These are phyloP conservation scores for Penicillium polonicum DNA, from an alignment of 2,329 filamentous ascomycete genomes.

Conservation along the genomic window DNA sequence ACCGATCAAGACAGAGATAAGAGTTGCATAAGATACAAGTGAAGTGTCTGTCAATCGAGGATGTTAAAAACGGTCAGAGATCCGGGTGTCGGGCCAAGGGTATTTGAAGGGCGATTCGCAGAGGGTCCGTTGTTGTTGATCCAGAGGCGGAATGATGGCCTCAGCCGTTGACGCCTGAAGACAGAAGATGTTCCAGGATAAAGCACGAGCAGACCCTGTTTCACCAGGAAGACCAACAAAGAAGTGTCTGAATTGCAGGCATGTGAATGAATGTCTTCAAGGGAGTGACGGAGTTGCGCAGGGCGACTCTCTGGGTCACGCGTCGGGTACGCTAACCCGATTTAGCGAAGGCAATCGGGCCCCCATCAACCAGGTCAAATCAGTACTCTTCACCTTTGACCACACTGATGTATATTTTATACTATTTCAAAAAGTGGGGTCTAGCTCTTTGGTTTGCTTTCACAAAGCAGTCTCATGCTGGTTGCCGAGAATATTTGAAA, in stretches of 20 bases:
- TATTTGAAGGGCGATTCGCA: slow-evolving; percentile 13
- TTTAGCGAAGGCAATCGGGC: slow-evolving; percentile 12
- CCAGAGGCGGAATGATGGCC: background rate
- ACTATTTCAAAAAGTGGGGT: background rate
- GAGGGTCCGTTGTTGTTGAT: slow-evolving; percentile 12
- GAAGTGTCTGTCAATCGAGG: background rate
- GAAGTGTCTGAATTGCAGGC: slow-evolving; percentile 11
- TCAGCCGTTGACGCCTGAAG: background rate
- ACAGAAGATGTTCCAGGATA: background rate
- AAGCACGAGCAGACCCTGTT: slow-evolving; percentile 3
- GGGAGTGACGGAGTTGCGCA: slow-evolving; percentile 29
- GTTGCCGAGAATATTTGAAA: background rate
- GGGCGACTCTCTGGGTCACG: slow-evolving; percentile 38
- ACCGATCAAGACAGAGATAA: slow-evolving; percentile 1
- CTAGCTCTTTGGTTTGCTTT: background rate
- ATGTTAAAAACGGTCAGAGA: background rate
- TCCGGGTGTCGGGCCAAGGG: background rate
- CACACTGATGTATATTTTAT: background rate
- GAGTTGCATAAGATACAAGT: slow-evolving; percentile 14
- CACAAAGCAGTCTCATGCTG: background rate
- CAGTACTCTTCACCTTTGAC: background rate
- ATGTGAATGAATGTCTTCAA: slow-evolving; percentile 14
- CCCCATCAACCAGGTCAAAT: slow-evolving; percentile 2
- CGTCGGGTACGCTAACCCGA: slow-evolving; percentile 40
- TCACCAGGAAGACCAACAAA: slow-evolving; percentile 6